phyloP scores from a whole-genome alignment of 768 basidiomycete species.

The Kockovaella imperatae region DNA sequence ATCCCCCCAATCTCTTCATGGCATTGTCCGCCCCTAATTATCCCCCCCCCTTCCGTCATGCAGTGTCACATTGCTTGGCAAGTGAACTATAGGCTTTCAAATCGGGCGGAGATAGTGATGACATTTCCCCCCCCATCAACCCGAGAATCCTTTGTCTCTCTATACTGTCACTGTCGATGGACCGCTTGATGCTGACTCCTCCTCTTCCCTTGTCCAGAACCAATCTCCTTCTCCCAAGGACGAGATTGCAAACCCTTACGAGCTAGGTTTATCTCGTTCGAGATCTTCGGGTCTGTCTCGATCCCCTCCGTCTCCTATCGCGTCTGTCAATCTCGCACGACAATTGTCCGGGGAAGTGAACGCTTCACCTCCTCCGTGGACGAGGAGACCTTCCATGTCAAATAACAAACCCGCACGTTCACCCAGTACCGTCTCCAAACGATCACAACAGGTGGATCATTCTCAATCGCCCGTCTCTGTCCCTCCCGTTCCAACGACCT shows the following conservation, averaged over 20 bases:
- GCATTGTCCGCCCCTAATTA: neutral
- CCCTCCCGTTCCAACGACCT: neutral
- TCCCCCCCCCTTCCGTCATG: neutral
- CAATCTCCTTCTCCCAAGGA: slow-evolving; percentile 9
- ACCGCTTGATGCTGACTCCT: neutral
- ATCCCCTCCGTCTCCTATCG: slow-evolving; percentile 4
- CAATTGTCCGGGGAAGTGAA: slow-evolving; percentile 32
- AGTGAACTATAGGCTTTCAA: neutral
- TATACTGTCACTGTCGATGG: neutral
- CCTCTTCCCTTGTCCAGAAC: neutral
- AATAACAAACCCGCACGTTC: neutral
- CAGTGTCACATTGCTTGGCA: neutral
- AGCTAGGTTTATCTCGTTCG: slow-evolving; percentile 6
- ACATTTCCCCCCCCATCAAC: neutral
- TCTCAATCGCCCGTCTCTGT: too few relatives aligned
- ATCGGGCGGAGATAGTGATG: neutral
- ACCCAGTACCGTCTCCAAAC: neutral
- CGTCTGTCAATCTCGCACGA: slow-evolving; percentile 24
- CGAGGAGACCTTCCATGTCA: slow-evolving; percentile 26
- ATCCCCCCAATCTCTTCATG: neutral
- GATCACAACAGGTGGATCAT: neutral
- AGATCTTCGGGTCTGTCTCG: neutral
- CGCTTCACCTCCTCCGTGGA: slow-evolving; percentile 37
- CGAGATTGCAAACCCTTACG: slow-evolving; percentile 11
- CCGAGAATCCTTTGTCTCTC: neutral